Base-by-base conservation (phyloP, 345 rosid genomes). In the Populus alba region DNA sequence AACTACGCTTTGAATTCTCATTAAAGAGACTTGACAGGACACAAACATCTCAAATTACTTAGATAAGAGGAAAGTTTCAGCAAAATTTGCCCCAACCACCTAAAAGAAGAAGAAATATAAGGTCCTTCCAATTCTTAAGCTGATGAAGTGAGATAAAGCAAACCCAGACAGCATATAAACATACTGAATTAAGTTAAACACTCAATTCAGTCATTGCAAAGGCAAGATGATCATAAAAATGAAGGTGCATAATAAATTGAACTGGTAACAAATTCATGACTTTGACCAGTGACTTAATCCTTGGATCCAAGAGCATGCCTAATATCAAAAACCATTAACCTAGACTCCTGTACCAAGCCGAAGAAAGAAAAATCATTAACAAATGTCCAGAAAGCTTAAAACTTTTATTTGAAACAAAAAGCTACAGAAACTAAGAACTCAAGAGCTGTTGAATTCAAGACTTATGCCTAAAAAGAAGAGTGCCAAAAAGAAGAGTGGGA, bases 341-440 rank as follows among this genome's bases (percentile, higher is more conserved):
- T 23, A 67, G n/a, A 49, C 18, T 20, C 18, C 27, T 15, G 22
- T 7, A 20, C 5, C 39, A 68, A 66, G 38, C 43, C 71, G 27
- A 79, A 68, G 25, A n/a, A 13, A 70, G 41, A 75, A 69, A 68
- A 65, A 77, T 61, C 59, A 22, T 12, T 33, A 75, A 72, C 74
- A 74, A 51, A 73, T 15, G 33, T 49, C 10, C 59, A 78, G 37
- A 55, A 66, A 76, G 27, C 80, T 43, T 79, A 73, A 59, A 73
- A 38, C 39, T 69, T 71, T 68, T 61, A 72, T 31, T 59, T 65
- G 59, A 76, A 45, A 47, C 22, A 33, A 69, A 72, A 80, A 13
- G 67, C 68, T 74, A 35, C n/a, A 59, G 51, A 70, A 33, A 74
- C n/a, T n/a, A 70, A 70, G 9, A 57, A 70, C 49, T 61, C 11